Conservation (phyloP, 2,329 filamentous ascomycete genomes). For the Lithohypha guttulata region DNA sequence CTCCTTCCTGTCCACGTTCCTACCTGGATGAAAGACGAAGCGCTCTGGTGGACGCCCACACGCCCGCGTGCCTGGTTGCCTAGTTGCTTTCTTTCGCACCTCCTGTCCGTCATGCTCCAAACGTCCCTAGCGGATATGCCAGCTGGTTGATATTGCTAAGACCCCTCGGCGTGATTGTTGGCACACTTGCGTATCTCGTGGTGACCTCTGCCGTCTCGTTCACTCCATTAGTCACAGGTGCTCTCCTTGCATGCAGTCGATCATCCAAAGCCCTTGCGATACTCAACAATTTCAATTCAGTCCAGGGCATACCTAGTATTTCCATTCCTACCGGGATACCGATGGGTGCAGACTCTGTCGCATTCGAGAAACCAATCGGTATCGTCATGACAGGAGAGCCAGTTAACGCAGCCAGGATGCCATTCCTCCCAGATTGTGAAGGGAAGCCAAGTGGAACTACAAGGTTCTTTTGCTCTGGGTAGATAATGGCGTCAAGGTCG, state of each 20-base stretch:
- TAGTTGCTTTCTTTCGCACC: too few relatives aligned
- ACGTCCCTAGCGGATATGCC: slow-evolving; percentile 17
- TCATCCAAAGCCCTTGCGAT: slow-evolving; percentile 44
- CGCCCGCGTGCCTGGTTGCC: too few relatives aligned
- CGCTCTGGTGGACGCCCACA: too few relatives aligned
- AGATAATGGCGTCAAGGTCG: slow-evolving; percentile 48
- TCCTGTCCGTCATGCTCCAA: slow-evolving; percentile 1
- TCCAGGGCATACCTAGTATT: slow-evolving; percentile 48
- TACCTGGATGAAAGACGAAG: too few relatives aligned
- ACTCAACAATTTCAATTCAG: slow-evolving; percentile 43
- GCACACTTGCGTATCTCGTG: slow-evolving; percentile 9
- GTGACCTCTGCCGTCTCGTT: slow-evolving; percentile 15
- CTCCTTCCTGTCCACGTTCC: too few relatives aligned
- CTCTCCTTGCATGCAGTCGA: slow-evolving; percentile 36
- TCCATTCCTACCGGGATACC: slow-evolving; percentile 57
- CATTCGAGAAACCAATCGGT: slow-evolving; percentile 39
- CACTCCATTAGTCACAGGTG: slow-evolving; percentile 28
- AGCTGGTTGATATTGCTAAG: slow-evolving; percentile 13
- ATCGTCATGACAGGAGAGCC: slow-evolving; percentile 41
- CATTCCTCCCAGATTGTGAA: slow-evolving; percentile 50
- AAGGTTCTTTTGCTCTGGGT: slow-evolving; percentile 55
- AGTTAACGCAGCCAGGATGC: slow-evolving; percentile 45
- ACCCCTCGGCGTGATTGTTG: slow-evolving; percentile 10
- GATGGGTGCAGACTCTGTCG: slow-evolving; percentile 39
- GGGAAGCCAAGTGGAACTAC: slow-evolving; percentile 48